phyloP scores from a whole-genome alignment of 2,329 filamentous ascomycete species.

The Colletotrichum tropicicola region DNA sequence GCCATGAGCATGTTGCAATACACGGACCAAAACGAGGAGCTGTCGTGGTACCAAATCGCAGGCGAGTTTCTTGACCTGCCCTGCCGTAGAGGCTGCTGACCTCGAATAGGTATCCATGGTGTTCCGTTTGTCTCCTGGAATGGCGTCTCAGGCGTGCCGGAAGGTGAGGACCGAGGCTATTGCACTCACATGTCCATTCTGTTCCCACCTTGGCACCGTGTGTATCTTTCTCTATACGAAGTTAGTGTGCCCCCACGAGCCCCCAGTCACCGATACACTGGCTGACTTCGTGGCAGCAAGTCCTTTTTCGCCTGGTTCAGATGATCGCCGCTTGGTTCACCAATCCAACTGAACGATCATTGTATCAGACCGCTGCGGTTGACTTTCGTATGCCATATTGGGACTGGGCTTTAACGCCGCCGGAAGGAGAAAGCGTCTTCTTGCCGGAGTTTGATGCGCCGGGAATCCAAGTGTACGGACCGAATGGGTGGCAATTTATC shows the following conservation, averaged over 20 bases:
- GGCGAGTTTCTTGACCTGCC: constrained; percentile 58
- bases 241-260: constrained; percentile 39
- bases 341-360: constrained; percentile 51
- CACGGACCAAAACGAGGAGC: constrained; percentile 66
- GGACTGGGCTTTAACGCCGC: constrained; percentile 64
- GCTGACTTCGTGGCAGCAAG: constrained; percentile 42
- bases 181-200: constrained; percentile 80
- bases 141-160: constrained; percentile 57
- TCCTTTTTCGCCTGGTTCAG: constrained; percentile 44
- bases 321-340: constrained; percentile 58
- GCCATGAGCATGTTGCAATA: constrained; percentile 78
- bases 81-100: constrained; percentile 5
- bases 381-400: constrained; percentile 67
- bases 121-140: constrained; percentile 70
- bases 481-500: constrained; percentile 63
- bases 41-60: constrained; percentile 83
- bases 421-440: constrained; percentile 57
- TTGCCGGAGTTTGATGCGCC: constrained; percentile 55
- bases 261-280: not conserved
- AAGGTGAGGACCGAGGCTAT: constrained; percentile 71
- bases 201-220: constrained; percentile 86
- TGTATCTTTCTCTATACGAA: constrained; percentile 74
- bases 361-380: constrained; percentile 60
- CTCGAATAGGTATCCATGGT: constrained; percentile 76
- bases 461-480: constrained; percentile 62